Percentiles rank a stretch among this genome's conserved stretches.
These are phyloP conservation scores for Penicillium flavigenum DNA, from an alignment of 495 filamentous ascomycete genomes.

Conservation along the genomic window DNA sequence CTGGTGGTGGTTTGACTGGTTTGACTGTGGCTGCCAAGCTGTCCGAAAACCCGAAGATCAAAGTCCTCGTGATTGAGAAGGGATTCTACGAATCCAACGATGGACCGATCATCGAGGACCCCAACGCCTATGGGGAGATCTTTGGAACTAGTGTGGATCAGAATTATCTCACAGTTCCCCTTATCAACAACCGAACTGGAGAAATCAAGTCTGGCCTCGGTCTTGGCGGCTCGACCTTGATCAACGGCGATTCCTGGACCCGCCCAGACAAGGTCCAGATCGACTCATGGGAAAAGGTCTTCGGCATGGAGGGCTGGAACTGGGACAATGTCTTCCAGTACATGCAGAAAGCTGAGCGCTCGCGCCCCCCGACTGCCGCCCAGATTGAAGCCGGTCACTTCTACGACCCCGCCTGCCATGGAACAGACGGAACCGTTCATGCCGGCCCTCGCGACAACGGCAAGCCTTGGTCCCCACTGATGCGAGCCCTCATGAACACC, in stretches of 20 bases:
- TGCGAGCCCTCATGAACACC: slow-evolving; percentile 26
- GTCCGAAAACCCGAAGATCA: slow-evolving; percentile 43
- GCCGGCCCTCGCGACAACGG: slow-evolving; percentile 24
- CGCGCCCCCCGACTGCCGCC: slow-evolving; percentile 16
- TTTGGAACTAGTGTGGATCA: slow-evolving; percentile 32
- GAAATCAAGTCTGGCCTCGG: slow-evolving; percentile 29
- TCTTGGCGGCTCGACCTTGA: slow-evolving; percentile 55
- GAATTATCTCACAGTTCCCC: slow-evolving; percentile 17
- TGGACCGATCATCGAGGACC: slow-evolving; percentile 35
- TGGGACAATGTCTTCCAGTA: slow-evolving; percentile 52
- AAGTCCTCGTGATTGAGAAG: slow-evolving; percentile 55
- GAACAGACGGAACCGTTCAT: slow-evolving; percentile 28
- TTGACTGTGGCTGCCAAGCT: slow-evolving; percentile 40
- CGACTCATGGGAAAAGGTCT: slow-evolving; percentile 51
- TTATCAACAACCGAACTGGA: slow-evolving; percentile 19
- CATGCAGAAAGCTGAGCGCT: slow-evolving; percentile 23
- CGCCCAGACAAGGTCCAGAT: slow-evolving; percentile 45
- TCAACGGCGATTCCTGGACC: slow-evolving; percentile 54
- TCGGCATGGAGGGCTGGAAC: slow-evolving; percentile 51
- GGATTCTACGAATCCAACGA: slow-evolving; percentile 37
- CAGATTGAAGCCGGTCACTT: slow-evolving; percentile 25
- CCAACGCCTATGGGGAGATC: slow-evolving; percentile 37
- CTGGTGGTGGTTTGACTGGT: slow-evolving; percentile 37
- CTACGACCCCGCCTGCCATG: slow-evolving; percentile 27
- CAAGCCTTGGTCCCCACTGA: slow-evolving; percentile 22